Conservation (phyloP, 164 flowering plant genomes). For the Tetrastigma voinierianum region DNA sequence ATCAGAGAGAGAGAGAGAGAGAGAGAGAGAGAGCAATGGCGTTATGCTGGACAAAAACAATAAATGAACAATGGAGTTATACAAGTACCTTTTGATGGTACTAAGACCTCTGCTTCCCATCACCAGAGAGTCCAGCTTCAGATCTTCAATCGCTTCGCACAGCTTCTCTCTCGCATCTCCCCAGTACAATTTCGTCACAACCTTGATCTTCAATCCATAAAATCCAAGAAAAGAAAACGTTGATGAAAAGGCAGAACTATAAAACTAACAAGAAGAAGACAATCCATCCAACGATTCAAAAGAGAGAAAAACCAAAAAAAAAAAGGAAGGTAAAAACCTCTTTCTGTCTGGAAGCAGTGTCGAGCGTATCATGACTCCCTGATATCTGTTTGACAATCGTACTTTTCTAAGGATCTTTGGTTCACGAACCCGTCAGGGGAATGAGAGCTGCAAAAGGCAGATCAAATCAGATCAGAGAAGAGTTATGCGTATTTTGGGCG, state of each 20-base stretch:
- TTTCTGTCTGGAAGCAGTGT: conserved; percentile 65
- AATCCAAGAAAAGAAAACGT: neutral
- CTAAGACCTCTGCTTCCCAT: conserved; percentile 63
- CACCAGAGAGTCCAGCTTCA: conserved; percentile 47
- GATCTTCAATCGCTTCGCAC: conserved; percentile 37
- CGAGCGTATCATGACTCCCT: conserved; percentile 76
- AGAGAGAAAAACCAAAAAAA: neutral
- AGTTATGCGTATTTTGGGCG: no score
- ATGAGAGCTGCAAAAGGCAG: conserved; percentile 57
- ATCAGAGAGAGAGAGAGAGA: no score
- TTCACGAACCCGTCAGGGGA: conserved; percentile 67
- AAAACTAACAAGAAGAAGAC: neutral
- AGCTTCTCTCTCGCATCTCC: conserved; percentile 63
- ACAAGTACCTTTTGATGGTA: conserved; percentile 34
- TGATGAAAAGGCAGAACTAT: neutral
- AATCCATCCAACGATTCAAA: neutral
- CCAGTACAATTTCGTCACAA: conserved; percentile 80
- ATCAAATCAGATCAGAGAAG: conserved; percentile 9
- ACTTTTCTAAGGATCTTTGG: conserved; percentile 55
- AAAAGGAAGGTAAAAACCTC: conserved; percentile 46
- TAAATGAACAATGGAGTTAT: neutral
- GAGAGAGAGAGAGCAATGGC: no score
- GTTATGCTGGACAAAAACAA: no score
- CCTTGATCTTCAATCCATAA: conserved; percentile 32
- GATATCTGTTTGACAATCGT: conserved; percentile 47